Evolutionary conservation across 1,284 basidiomycete genomes (phyloP), one percentile per base, ranked within the genome.

Genomic region (Takashimella koratensis): DNA sequence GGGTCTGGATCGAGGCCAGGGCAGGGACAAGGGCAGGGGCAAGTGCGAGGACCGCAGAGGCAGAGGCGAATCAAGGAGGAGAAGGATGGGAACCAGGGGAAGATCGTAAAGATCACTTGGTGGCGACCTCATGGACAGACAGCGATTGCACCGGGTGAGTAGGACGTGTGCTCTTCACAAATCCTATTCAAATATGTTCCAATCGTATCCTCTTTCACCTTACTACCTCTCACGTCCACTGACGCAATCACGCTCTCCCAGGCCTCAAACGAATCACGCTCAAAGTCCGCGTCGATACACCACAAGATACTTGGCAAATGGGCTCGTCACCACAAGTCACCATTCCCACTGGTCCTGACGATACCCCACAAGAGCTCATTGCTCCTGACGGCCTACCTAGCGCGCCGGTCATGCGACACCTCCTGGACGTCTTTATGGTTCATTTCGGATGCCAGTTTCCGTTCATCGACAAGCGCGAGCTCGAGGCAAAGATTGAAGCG

Each of bases 51-150:
- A 3, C 40, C 24, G 41, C 30, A 36, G 30, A 36, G 30, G 16
- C 16, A 8, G 30, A 36, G 30, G 16, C 8, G 30, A 36, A 36
- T 16, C 16, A 8, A 36, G 16, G 30, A 36, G 30, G 30, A 36
- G 8, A 36, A 36, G 16, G 30, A 36, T 36, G 30, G 30, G 44
- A 27, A 23, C 4, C 44, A 55, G 23, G 60, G 59, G 30, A 65
- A 62, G 54, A 60, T 66, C 3, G 65, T 67, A 44, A 69, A 69
- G 49, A 51, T 69, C 30, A 63, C 65, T 25, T 69, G 67, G 67
- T 69, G 64, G 62, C 55, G 67, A 42, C 67, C 67, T 6, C 67
- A 69, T 48, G 67, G 67, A 2, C 59, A 64, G 52, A 69, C 67
- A 13, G 67, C 67, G 2, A 67, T 69, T 19, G 64, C 65, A 2